A percentile compares a stretch with the other conserved stretches of the same genome.
phyloP scores from a whole-genome alignment of 306 rosid genomes.

The Lathyrus aphaca region DNA sequence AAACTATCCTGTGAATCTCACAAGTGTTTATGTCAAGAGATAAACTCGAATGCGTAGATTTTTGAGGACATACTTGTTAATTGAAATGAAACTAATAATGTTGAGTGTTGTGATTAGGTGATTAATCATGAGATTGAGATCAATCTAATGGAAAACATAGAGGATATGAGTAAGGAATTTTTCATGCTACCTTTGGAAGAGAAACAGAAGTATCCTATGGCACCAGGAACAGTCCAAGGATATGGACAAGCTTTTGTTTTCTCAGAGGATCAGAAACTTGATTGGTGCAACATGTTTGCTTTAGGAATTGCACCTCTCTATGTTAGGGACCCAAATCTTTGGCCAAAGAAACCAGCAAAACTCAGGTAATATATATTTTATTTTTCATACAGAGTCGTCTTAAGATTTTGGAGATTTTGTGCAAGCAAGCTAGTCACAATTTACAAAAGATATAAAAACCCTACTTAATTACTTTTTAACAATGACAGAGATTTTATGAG shows the following conservation, averaged over 20 bases:
- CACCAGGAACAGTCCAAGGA: constrained; percentile 91
- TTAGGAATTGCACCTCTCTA: constrained; percentile 76
- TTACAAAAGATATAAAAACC: too few species aligned
- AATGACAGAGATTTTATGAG: too few species aligned
- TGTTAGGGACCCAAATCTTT: constrained; percentile 66
- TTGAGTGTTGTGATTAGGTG: constrained; percentile 50
- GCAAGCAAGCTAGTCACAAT: too few species aligned
- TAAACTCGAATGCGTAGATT: neutral
- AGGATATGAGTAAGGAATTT: constrained; percentile 69
- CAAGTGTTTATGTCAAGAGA: neutral
- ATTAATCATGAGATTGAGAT: constrained; percentile 77
- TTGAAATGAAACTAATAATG: constrained; percentile 40
- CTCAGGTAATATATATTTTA: constrained; percentile 62
- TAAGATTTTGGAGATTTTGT: too few species aligned
- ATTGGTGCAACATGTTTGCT: constrained; percentile 99
- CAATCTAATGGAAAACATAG: constrained; percentile 65
- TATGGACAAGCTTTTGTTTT: constrained; percentile 97
- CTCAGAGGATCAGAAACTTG: constrained; percentile 94
- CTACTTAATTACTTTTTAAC: too few species aligned
- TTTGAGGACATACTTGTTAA: neutral
- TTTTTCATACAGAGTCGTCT: too few species aligned
- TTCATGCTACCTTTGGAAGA: constrained; percentile 90
- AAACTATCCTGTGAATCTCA: neutral
- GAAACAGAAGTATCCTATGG: constrained; percentile 85
- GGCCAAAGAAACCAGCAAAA: constrained; percentile 77